Conservation (phyloP, 768 basidiomycete species). For the Lactarius trivialis region DNA sequence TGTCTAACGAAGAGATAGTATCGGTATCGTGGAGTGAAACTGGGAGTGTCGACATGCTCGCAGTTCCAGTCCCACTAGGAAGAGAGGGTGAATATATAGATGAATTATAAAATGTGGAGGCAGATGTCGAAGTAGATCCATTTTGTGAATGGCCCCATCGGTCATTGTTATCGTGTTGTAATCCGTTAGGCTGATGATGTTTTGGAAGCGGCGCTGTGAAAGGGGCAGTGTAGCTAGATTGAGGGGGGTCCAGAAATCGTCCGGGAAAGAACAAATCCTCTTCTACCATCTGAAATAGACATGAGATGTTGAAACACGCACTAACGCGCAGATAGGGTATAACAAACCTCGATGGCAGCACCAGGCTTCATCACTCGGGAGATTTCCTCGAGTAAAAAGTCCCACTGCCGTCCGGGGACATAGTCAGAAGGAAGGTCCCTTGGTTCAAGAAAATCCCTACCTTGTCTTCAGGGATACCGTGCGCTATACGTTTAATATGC, state of each 20-base stretch:
- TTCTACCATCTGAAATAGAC: conserved; percentile 49
- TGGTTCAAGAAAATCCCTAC: conserved; percentile 30
- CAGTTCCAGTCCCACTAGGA: background rate
- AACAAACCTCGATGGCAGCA: conserved; percentile 56
- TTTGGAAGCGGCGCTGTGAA: conserved; percentile 1
- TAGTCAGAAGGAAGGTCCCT: background rate
- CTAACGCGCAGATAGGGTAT: background rate
- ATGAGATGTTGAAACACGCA: background rate
- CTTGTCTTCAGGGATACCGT: conserved; percentile 72
- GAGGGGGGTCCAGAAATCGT: conserved; percentile 31
- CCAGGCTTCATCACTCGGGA: conserved; percentile 67
- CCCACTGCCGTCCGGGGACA: conserved; percentile 45
- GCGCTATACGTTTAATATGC: conserved; percentile 63
- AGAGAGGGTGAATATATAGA: background rate
- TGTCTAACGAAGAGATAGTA: background rate
- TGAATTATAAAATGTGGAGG: background rate
- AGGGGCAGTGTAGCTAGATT: conserved; percentile 15
- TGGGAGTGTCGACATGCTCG: conserved; percentile 3
- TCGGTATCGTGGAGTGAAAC: conserved; percentile 6
- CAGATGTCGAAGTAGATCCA: background rate
- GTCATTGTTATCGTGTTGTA: background rate
- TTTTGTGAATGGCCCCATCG: background rate
- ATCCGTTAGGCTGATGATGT: background rate
- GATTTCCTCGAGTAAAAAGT: conserved; percentile 60
- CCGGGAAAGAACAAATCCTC: conserved; percentile 73